Evolutionary conservation across 257 asterid species (phyloP).

Genomic region (Jaltomata sinuosa): DNA sequence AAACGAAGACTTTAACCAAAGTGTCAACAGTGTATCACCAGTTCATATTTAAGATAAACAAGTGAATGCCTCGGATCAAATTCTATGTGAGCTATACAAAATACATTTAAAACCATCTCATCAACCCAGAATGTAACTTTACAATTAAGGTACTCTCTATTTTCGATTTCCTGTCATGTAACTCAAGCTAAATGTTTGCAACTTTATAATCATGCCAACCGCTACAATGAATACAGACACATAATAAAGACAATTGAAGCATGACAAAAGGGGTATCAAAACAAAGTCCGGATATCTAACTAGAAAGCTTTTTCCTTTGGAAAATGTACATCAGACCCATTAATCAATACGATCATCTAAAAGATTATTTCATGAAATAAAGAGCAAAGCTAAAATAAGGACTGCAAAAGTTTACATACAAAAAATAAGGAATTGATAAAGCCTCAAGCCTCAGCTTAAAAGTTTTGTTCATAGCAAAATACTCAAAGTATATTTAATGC

Average conservation of each 20-base stretch:
- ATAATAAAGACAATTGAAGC: too few relatives aligned
- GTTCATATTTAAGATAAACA: not conserved
- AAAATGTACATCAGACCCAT: not conserved
- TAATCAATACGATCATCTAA: not conserved
- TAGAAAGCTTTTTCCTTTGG: not conserved
- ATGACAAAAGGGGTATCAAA: too few relatives aligned
- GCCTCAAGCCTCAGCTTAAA: constrained; percentile 34
- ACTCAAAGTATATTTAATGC: constrained; percentile 62
- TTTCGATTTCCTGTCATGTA: too few relatives aligned
- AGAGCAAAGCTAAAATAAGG: not conserved
- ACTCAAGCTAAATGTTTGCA: not conserved
- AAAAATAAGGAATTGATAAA: not conserved
- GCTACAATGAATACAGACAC: not conserved
- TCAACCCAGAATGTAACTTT: not conserved
- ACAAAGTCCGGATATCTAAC: not conserved
- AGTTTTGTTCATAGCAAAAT: constrained; percentile 23
- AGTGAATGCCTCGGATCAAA: not conserved
- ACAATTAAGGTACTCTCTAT: too few relatives aligned
- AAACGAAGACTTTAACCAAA: not conserved
- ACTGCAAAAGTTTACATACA: not conserved
- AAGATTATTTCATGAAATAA: not conserved
- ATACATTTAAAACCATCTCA: not conserved
- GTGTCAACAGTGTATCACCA: too few relatives aligned
- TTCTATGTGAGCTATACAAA: not conserved
- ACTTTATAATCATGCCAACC: not conserved